phyloP scores from a whole-genome alignment of 306 rosid genomes.

The Quillaja saponaria region DNA sequence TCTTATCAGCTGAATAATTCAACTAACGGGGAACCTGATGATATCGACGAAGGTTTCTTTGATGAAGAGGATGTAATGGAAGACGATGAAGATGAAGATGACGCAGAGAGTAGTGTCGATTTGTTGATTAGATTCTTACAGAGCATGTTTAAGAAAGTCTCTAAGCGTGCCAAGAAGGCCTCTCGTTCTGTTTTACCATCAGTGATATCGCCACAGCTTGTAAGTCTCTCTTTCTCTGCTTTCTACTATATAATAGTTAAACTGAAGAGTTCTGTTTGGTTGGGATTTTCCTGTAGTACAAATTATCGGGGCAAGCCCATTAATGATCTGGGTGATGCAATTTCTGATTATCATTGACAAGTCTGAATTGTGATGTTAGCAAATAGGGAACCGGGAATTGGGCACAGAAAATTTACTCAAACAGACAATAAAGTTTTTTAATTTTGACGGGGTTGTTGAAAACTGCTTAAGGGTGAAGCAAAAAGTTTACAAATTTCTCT shows the following conservation, averaged over 20 bases:
- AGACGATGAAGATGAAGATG: constrained; percentile 55
- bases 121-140: constrained; percentile 63
- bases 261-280: background rate
- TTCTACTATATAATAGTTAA: background rate
- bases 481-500: background rate
- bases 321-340: background rate
- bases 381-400: background rate
- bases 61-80: constrained; percentile 45
- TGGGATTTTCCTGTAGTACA: background rate
- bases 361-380: background rate
- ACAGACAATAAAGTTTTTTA: background rate
- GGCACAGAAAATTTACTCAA: constrained; percentile 1
- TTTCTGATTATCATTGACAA: background rate
- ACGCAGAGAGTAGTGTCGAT: constrained; percentile 66
- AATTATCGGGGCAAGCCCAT: constrained; percentile 6
- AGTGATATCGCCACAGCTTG: constrained; percentile 62
- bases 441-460: constrained; percentile 8
- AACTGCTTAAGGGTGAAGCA: constrained; percentile 6
- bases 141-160: constrained; percentile 64
- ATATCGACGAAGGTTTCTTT: constrained; percentile 43
- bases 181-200: constrained; percentile 66
- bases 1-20: constrained; percentile 48
- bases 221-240: constrained; percentile 32
- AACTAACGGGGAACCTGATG: constrained; percentile 41
- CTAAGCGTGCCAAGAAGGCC: constrained; percentile 72